Evolutionary conservation across 1,284 basidiomycete species (phyloP).

Genomic region (Farysia itapuensis): DNA sequence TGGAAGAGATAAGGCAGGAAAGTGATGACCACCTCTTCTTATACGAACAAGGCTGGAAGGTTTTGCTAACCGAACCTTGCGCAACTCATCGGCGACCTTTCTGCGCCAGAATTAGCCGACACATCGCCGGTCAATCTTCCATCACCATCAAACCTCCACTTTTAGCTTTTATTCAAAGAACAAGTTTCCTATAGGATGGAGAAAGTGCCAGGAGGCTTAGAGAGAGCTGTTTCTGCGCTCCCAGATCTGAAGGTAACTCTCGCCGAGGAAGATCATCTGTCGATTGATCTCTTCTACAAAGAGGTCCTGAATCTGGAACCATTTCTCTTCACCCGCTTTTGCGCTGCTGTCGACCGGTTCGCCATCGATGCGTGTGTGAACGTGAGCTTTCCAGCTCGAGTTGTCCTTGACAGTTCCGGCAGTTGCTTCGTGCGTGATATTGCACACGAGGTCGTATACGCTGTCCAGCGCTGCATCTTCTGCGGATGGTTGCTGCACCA

Average conservation of each 20-base stretch:
- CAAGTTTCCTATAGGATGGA: neutral
- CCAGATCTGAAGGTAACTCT: constrained; percentile 75
- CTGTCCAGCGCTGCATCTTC: constrained; percentile 64
- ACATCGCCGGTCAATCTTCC: too few relatives aligned
- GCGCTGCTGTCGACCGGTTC: constrained; percentile 57
- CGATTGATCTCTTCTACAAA: constrained; percentile 91
- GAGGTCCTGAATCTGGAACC: constrained; percentile 96
- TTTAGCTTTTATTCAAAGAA: neutral
- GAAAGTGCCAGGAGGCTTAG: neutral
- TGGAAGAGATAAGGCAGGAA: too few relatives aligned
- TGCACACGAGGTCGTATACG: constrained; percentile 90
- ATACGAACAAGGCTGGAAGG: too few relatives aligned
- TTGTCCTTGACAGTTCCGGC: constrained; percentile 86
- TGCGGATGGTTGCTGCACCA: constrained; percentile 56
- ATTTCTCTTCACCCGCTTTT: constrained; percentile 68
- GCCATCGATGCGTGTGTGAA: constrained; percentile 64
- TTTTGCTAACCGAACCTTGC: too few relatives aligned
- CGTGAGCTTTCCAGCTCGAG: constrained; percentile 87
- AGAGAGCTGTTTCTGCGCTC: constrained; percentile 6
- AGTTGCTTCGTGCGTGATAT: constrained; percentile 89
- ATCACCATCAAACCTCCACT: too few relatives aligned
- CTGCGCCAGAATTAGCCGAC: too few relatives aligned
- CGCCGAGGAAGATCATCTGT: constrained; percentile 97
- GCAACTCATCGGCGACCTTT: too few relatives aligned
- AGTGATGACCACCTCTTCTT: too few relatives aligned